Percentiles rank a stretch among this genome's conserved stretches.
These are phyloP conservation scores for Apiospora rasikravindrae DNA, from an alignment of 2,329 filamentous ascomycete genomes.

Conservation along the genomic window DNA sequence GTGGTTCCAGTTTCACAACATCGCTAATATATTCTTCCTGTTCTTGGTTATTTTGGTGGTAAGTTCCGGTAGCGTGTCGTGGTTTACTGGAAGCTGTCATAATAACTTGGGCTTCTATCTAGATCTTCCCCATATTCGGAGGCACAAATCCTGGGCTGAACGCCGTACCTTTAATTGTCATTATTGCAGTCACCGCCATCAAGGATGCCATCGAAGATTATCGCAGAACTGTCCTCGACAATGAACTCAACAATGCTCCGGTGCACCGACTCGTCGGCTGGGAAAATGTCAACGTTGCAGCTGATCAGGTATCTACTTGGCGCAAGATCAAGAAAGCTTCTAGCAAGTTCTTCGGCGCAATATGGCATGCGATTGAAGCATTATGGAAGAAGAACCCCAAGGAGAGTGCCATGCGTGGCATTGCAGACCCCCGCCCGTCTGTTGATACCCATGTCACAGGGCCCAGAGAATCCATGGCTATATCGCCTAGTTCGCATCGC, in stretches of 20 bases:
- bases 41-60: constrained; percentile 94
- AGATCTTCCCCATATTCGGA: constrained; percentile 98
- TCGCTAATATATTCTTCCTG: constrained; percentile 98
- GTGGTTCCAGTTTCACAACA: constrained; percentile 97
- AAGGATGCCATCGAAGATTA: constrained; percentile 98
- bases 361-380: constrained; percentile 54
- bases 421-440: constrained; percentile 68
- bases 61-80: constrained; percentile 50
- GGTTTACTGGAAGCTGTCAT: constrained; percentile 31
- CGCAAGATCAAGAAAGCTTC: constrained; percentile 89
- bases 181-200: constrained; percentile 83
- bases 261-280: constrained; percentile 89
- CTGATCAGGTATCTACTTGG: constrained; percentile 86
- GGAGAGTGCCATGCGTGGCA: constrained; percentile 54
- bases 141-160: constrained; percentile 88
- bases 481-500: constrained; percentile 54
- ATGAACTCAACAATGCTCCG: constrained; percentile 92
- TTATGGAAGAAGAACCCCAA: constrained; percentile 56
- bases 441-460: constrained; percentile 62
- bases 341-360: constrained; percentile 62
- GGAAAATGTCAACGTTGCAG: constrained; percentile 90
- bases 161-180: constrained; percentile 90
- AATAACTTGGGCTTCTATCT: constrained; percentile 26
- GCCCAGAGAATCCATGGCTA: constrained; percentile 55
- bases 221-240: constrained; percentile 87